phyloP scores from a whole-genome alignment of 108 stramenopile genomes.

The Thalassiosira profunda region DNA sequence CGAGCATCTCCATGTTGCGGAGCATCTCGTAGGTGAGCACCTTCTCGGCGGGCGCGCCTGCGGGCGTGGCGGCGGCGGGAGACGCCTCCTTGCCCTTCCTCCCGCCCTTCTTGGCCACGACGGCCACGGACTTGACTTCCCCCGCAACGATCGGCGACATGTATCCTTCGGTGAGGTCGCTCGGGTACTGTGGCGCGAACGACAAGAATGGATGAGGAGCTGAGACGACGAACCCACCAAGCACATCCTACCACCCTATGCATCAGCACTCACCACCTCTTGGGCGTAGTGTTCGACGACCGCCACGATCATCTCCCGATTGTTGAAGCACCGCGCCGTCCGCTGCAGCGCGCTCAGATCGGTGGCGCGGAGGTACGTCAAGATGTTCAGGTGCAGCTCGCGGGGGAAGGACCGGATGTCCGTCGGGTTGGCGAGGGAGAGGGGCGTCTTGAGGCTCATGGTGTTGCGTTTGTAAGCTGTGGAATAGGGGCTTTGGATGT shows the following conservation, averaged over 20 bases:
- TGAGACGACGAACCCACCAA: background rate
- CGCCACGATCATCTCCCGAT: slow-evolving; percentile 59
- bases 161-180: slow-evolving; percentile 70
- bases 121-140: slow-evolving; percentile 42
- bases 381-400: slow-evolving; percentile 72
- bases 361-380: slow-evolving; percentile 85
- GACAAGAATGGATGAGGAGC: background rate
- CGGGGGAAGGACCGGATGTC: slow-evolving; percentile 45
- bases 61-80: background rate
- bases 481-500: background rate
- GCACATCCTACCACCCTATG: background rate
- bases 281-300: slow-evolving; percentile 66
- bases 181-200: slow-evolving; percentile 54
- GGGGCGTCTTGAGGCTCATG: slow-evolving; percentile 6
- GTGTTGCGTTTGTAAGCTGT: background rate
- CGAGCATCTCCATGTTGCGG: slow-evolving; percentile 90
- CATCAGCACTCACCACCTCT: slow-evolving; percentile 59
- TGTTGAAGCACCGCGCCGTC: slow-evolving; percentile 68
- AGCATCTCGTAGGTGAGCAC: slow-evolving; percentile 77
- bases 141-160: slow-evolving; percentile 53
- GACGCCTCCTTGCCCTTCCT: slow-evolving; percentile 6
- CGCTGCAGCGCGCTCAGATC: slow-evolving; percentile 81
- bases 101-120: slow-evolving; percentile 36
- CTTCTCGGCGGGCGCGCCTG: background rate
- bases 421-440: background rate